Evolutionary conservation across 441 rosid species (phyloP).

Genomic region (Gossypium schwendimanii): DNA sequence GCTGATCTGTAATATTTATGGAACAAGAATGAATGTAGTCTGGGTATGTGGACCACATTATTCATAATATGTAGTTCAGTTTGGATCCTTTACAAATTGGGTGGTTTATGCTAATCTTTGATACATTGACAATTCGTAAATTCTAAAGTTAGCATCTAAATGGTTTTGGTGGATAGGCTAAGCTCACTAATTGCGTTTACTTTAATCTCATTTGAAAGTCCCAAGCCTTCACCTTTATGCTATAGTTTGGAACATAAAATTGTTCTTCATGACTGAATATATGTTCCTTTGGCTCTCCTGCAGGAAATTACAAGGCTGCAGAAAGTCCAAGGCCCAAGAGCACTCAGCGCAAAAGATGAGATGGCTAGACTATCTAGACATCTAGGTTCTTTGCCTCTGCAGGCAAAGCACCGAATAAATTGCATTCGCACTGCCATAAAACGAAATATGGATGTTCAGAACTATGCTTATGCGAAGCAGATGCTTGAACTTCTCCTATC

Average conservation of each 20-base stretch:
- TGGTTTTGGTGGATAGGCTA: neutral
- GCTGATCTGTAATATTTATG: neutral
- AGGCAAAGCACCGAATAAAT: slow-evolving; percentile 91
- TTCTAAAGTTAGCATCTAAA: neutral
- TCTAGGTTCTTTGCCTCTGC: slow-evolving; percentile 83
- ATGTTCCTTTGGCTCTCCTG: slow-evolving; percentile 7
- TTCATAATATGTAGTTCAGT: neutral
- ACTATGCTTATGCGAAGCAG: slow-evolving; percentile 83
- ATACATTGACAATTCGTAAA: neutral
- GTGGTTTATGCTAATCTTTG: neutral
- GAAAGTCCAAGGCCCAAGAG: slow-evolving; percentile 86
- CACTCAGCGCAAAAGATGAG: slow-evolving; percentile 95
- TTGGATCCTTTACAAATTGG: neutral
- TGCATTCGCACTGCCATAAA: slow-evolving; percentile 93
- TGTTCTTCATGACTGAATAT: slow-evolving; percentile 3
- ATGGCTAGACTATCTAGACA: slow-evolving; percentile 96
- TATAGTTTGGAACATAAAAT: neutral
- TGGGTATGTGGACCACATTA: neutral
- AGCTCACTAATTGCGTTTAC: neutral
- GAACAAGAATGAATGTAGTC: neutral
- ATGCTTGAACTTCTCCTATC: slow-evolving; percentile 95
- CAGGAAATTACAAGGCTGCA: slow-evolving; percentile 93
- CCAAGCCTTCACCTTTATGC: neutral
- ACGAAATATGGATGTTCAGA: slow-evolving; percentile 98
- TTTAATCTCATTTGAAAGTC: neutral